Base-by-base conservation (phyloP, 306 rosid genomes). In the Datisca glomerata region DNA sequence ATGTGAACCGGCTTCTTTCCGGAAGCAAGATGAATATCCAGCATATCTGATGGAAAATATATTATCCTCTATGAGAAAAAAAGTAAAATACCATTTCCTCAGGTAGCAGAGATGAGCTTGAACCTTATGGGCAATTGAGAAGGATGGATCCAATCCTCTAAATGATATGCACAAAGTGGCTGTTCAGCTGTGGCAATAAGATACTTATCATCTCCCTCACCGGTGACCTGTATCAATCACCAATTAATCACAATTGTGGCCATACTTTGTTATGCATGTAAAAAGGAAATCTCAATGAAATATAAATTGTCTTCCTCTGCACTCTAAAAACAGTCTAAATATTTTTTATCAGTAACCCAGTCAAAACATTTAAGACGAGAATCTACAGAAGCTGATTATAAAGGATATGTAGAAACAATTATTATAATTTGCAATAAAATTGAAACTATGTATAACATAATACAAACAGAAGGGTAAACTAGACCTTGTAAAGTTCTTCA, bases 161-260 rank as follows among this genome's bases (percentile, higher is more conserved):
- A 8, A 69, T 80, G 93, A 64, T 80, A 91, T 0, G 98, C 80
- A 66, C 94, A 80, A 38, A 84, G 91, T 25, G 98, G 93, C 62
- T 84, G 96, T 53, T 91, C 98, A 21, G 94, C 92, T 5, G 96
- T 91, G 53, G 98, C 98, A 68, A 84, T 91, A 66, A 91, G 68
- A 70, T 84, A 91, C 51, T 91, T 91, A 71, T 91, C 96, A 51
- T 91, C 98, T 25, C 95, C 98, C 59, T 91, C 98, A 24, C 98
- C 98, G n/a, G 96, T 80, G 41, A 85, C 93, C 96, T 85, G 44
- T 48, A 31, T 24, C 18, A 37, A 61, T 31, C n/a, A 56, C 35
- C 24, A 47, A 54, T 6, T 14, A 41, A 21, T 15, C 53, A 14
- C 20, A 16, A 18, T 48, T 19, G 53, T 25, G 37, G 43, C 13